Base-by-base conservation (phyloP, 352 stramenopile species). In the Phytopythium montanum region DNA sequence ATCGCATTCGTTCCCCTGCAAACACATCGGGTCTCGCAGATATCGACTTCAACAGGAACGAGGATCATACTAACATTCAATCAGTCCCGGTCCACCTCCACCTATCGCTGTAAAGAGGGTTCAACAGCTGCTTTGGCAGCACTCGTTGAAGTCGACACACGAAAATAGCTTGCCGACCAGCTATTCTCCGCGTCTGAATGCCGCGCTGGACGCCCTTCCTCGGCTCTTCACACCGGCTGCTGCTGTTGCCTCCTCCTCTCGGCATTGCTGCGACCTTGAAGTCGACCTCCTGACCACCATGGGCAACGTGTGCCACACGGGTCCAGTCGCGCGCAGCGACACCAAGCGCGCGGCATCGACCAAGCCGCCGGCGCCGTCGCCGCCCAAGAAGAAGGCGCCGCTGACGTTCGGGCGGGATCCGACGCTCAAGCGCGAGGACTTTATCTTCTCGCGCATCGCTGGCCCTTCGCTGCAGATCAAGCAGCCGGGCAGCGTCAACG, bases 341-440 rank as follows among this genome's bases (percentile, higher is more conserved):
- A n/a, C 36, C 54, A 49, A 45, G 16, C 18, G 39, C 39, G 39
- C 39, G 39, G 16, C 28, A n/a, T 33, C 50, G 7, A 7, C 38
- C 48, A 60, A 60, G 53, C 2, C 54, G 18, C 58, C 61, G 28
- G 13, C 45, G 25, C 21, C 44, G 16, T 12, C 60, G 25, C 14
- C 31, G 29, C 9, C 59, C 10, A 54, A 26, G 39, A 62, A 68
- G 62, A 21, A 13, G 44, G n/a, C n/a, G n/a, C 1, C 72, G 39
- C 61, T 68, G 33, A 77, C 70, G 28, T 90, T 90, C 62, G 80
- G 81, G 7, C 70, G 75, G 53, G 75, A 92, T 54, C 75, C 80
- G 54, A 75, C 60, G 28, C 68, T 93, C 60, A 90, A 86, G 42
- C 75, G 73, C 38, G 81, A 88, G 51, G 79, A 93, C 59, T 91